Evolutionary conservation across 805 yeast genomes (phyloP).

Genomic region (Schwanniomyces yamadae): DNA sequence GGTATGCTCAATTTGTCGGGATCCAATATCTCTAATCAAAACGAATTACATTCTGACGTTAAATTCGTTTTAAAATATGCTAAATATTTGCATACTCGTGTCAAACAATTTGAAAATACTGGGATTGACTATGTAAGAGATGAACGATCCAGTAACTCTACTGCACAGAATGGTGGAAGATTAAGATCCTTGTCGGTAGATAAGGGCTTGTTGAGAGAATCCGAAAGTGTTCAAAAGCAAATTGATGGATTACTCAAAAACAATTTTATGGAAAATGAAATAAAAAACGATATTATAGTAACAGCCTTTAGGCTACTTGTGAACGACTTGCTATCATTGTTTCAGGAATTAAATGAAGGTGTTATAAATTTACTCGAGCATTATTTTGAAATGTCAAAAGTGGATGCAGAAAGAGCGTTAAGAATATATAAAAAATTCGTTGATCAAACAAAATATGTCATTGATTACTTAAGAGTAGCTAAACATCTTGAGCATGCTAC

Average conservation of each 20-base stretch:
- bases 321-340: conserved; percentile 82
- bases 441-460: conserved; percentile 81
- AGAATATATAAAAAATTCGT: conserved; percentile 83
- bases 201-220: conserved; percentile 79
- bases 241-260: conserved; percentile 73
- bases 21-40: conserved; percentile 37
- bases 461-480: conserved; percentile 83
- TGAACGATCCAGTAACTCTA: conserved; percentile 47
- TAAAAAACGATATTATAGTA: conserved; percentile 78
- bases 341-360: conserved; percentile 92
- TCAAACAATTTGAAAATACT: conserved; percentile 64
- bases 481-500: conserved; percentile 85
- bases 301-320: conserved; percentile 86
- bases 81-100: conserved; percentile 66
- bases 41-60: conserved; percentile 46
- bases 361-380: conserved; percentile 91
- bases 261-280: conserved; percentile 73
- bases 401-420: conserved; percentile 84
- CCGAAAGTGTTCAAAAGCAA: conserved; percentile 81
- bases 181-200: conserved; percentile 65
- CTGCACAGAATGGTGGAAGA: conserved; percentile 54
- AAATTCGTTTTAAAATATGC: conserved; percentile 64
- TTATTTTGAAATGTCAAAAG: conserved; percentile 86
- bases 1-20: conserved; percentile 48
- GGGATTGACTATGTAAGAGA: conserved; percentile 78